Evolutionary conservation across 805 yeast genomes (phyloP).

Genomic region (Candida chauliodis): DNA sequence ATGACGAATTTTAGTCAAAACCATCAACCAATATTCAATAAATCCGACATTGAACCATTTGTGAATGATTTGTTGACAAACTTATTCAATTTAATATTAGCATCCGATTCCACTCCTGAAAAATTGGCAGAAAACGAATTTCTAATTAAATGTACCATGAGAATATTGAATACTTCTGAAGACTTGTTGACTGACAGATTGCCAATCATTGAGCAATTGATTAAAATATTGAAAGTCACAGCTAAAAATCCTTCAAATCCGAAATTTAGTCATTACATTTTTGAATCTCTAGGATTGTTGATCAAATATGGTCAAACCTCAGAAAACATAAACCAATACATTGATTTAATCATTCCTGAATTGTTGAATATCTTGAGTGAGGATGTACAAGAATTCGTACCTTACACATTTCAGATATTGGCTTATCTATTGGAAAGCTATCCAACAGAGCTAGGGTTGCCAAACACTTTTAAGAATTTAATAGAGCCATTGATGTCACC

Average conservation of each 20-base stretch:
- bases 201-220: slow-evolving; percentile 58
- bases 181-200: slow-evolving; percentile 49
- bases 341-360: slow-evolving; percentile 59
- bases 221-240: slow-evolving; percentile 66
- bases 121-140: slow-evolving; percentile 94
- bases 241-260: slow-evolving; percentile 94
- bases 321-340: slow-evolving; percentile 33
- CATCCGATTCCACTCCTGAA: slow-evolving; percentile 61
- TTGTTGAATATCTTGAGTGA: slow-evolving; percentile 65
- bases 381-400: slow-evolving; percentile 92
- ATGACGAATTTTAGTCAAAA: slow-evolving; percentile 52
- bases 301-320: slow-evolving; percentile 46
- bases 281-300: slow-evolving; percentile 81
- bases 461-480: slow-evolving; percentile 61
- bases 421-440: slow-evolving; percentile 68
- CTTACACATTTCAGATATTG: slow-evolving; percentile 88
- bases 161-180: slow-evolving; percentile 71
- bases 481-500: slow-evolving; percentile 85
- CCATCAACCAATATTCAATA: slow-evolving; percentile 62
- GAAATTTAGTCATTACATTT: slow-evolving; percentile 81
- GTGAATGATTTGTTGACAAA: slow-evolving; percentile 60
- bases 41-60: slow-evolving; percentile 62
- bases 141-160: slow-evolving; percentile 82
- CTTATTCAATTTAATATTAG: slow-evolving; percentile 62
- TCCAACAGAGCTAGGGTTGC: slow-evolving; percentile 49